These are phyloP conservation scores for Debaryomyces tyrocola DNA, from an alignment of 805 yeast species.

Conservation along the genomic window DNA sequence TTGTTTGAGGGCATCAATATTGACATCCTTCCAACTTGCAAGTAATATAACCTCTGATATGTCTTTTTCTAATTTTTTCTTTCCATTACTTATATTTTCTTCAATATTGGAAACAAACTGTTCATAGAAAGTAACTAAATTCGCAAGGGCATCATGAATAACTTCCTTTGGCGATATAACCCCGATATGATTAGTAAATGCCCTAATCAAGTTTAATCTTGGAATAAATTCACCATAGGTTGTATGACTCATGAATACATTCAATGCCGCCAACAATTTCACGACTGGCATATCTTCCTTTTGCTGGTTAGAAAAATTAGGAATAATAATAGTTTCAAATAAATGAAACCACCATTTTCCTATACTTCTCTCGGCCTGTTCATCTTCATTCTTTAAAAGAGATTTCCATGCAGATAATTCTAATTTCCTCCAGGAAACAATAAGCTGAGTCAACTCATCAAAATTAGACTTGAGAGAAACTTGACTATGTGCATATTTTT, in stretches of 20 bases:
- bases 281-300: conserved; percentile 8
- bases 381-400: conserved; percentile 66
- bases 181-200: conserved; percentile 60
- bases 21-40: conserved; percentile 97
- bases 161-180: conserved; percentile 23
- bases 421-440: conserved; percentile 87
- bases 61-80: conserved; percentile 68
- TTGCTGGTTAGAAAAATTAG: conserved; percentile 40
- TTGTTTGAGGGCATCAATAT: conserved; percentile 88
- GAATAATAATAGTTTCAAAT: conserved; percentile 74
- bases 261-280: conserved; percentile 55
- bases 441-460: conserved; percentile 60
- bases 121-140: conserved; percentile 61
- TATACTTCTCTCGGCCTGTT: conserved; percentile 42
- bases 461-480: conserved; percentile 61
- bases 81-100: conserved; percentile 44
- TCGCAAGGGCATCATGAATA: conserved; percentile 45
- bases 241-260: conserved; percentile 72
- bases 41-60: conserved; percentile 79
- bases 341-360: conserved; percentile 93
- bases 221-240: conserved; percentile 70
- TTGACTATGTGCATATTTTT: conserved; percentile 80
- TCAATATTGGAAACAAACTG: conserved; percentile 60
- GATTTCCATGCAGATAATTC: conserved; percentile 86
- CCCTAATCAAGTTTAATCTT: conserved; percentile 59